Percentiles rank a stretch among this genome's conserved stretches.
Conservation (phyloP, 1,284 basidiomycete species). For the Coriolopsis trogii region DNA sequence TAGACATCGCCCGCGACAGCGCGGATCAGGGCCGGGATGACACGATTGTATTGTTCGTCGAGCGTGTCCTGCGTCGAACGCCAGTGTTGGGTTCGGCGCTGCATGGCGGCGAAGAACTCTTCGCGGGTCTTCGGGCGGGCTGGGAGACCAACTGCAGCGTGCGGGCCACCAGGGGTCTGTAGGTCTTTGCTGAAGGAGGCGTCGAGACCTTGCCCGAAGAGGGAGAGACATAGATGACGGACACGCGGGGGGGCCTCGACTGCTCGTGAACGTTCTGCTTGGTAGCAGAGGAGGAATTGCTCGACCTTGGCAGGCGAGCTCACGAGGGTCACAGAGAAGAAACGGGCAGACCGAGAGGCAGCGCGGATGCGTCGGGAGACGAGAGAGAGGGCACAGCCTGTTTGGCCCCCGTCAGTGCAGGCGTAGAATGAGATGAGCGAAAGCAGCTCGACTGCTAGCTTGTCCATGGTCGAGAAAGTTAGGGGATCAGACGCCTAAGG, state of each 20-base stretch:
- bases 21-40: conserved; percentile 10
- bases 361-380: conserved; percentile 16
- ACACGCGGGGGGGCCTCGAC: conserved; percentile 4
- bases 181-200: not conserved
- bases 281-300: conserved; percentile 11
- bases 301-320: conserved; percentile 8
- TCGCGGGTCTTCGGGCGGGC: conserved; percentile 5
- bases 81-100: conserved; percentile 14
- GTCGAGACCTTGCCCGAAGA: conserved; percentile 6
- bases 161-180: not conserved
- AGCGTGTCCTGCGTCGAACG: conserved; percentile 13
- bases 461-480: conserved; percentile 6
- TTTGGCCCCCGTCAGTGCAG: conserved; percentile 21
- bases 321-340: conserved; percentile 17
- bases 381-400: conserved; percentile 15
- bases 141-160: not conserved
- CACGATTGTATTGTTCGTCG: conserved; percentile 17
- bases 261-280: conserved; percentile 6
- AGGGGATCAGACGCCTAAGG: too few relatives aligned
- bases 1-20: conserved; percentile 13
- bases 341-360: conserved; percentile 11
- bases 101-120: conserved; percentile 10
- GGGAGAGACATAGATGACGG: conserved; percentile 12
- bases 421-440: conserved; percentile 15
- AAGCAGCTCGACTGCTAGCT: conserved; percentile 17